Evolutionary conservation across 192 early-diverging fungal genomes (phyloP).

Genomic region (Coemansia sp.): DNA sequence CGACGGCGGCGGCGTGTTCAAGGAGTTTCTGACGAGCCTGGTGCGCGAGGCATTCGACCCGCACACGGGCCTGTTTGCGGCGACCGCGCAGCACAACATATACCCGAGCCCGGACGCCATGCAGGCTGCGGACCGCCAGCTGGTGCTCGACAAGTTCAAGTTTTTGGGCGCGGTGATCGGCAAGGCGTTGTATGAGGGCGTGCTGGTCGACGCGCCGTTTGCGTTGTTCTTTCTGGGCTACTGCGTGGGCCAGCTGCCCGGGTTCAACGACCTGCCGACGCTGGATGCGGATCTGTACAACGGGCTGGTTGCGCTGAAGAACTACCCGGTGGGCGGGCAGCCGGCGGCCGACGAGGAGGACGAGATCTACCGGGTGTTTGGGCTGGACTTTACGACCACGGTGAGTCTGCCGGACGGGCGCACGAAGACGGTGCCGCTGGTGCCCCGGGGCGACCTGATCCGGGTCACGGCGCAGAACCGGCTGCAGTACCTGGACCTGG

Average conservation of each 20-base stretch:
- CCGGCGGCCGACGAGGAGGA: slow-evolving; percentile 54
- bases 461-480: slow-evolving; percentile 83
- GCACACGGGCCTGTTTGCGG: slow-evolving; percentile 62
- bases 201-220: slow-evolving; percentile 76
- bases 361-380: slow-evolving; percentile 58
- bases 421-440: slow-evolving; percentile 60
- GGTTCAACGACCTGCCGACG: slow-evolving; percentile 76
- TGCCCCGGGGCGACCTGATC: slow-evolving; percentile 69
- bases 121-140: slow-evolving; percentile 9
- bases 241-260: slow-evolving; percentile 63
- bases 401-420: slow-evolving; percentile 44
- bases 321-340: slow-evolving; percentile 49
- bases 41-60: slow-evolving; percentile 73
- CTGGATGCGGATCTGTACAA: slow-evolving; percentile 76
- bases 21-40: slow-evolving; percentile 88
- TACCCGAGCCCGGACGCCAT: slow-evolving; percentile 68
- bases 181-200: slow-evolving; percentile 84
- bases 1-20: slow-evolving; percentile 96
- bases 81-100: slow-evolving; percentile 62
- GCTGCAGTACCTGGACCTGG: slow-evolving; percentile 78
- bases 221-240: slow-evolving; percentile 78
- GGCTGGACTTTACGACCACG: slow-evolving; percentile 66
- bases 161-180: slow-evolving; percentile 80
- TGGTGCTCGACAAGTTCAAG: slow-evolving; percentile 60
- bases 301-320: slow-evolving; percentile 68